phyloP scores from a whole-genome alignment of 1,139 yeast genomes.

The Pichia sp. region DNA sequence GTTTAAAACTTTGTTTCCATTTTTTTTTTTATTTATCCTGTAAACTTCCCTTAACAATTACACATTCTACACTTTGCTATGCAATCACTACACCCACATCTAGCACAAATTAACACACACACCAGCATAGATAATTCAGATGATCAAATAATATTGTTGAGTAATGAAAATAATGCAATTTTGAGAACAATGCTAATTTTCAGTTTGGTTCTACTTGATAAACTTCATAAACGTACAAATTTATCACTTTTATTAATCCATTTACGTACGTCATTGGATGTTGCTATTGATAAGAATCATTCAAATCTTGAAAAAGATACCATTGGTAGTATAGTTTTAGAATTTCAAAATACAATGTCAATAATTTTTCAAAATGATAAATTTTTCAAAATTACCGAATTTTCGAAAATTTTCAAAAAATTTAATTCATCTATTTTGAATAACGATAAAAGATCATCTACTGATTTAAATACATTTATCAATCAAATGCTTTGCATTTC shows the following conservation, averaged over 20 bases:
- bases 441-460: neutral
- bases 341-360: conserved; percentile 1
- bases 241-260: conserved; percentile 7
- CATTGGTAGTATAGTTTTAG: neutral
- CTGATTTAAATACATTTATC: neutral
- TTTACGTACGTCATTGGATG: conserved; percentile 1
- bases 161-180: neutral
- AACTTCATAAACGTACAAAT: conserved; percentile 5
- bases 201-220: conserved; percentile 8
- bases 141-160: neutral
- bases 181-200: conserved; percentile 2
- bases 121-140: neutral
- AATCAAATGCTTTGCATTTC: conserved; percentile 8
- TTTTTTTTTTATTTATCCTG: no score
- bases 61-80: neutral
- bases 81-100: neutral
- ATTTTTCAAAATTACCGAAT: neutral
- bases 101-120: neutral
- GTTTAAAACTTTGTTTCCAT: neutral
- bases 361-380: neutral
- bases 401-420: neutral
- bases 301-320: neutral
- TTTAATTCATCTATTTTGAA: neutral
- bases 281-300: neutral
- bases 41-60: neutral